Base-by-base conservation (phyloP, 352 stramenopile genomes). In the Globisporangium orthogonon region DNA sequence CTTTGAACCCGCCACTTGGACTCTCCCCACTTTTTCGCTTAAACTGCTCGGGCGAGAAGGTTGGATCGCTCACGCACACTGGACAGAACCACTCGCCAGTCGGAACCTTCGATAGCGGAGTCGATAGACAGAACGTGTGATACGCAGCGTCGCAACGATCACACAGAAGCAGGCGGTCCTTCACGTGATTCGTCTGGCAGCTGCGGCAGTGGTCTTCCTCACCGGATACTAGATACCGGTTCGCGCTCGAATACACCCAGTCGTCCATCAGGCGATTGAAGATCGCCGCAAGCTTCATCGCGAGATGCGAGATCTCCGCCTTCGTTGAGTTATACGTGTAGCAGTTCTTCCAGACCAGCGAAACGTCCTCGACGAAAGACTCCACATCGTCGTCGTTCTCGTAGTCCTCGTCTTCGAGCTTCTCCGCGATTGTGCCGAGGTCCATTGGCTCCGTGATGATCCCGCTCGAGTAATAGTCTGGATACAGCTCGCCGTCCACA, bases 291-390 rank as follows among this genome's bases (percentile, higher is more conserved):
- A 94, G 60, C 54, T 94, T 94, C 31, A 72, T 71, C 15, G 85
- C 85, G 43, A 93, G 70, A 30, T 70, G 69, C 0, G 81, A 91
- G 44, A 94, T 94, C 58, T 90, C 81, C 0, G 85, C 80, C 65
- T 87, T 86, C 50, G 87, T 51, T 29, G 81, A 91, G 50, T 94
- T 94, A 71, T 89, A 94, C 29, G 79, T 70, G 60, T 83, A 91
- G 50, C 85, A 94, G 40, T 94, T 94, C 69, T 83, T 93, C 83
- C 81, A 93, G 15, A 94, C 80, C 17, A 92, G 56, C 30, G 81
- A 57, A 17, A 94, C 82, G 53, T 94, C 85, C 13, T 93, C 85
- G 5, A 93, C 68, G 52, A 94, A 91, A 2, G 74, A 73, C 17
- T 91, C 83, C 6, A 92, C 73, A 37, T 91, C 85, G 43, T 85